Percentiles rank a stretch among this genome's conserved stretches.
Evolutionary conservation across 169 alveolate species (phyloP).

Genomic region (Eimeria sp.): DNA sequence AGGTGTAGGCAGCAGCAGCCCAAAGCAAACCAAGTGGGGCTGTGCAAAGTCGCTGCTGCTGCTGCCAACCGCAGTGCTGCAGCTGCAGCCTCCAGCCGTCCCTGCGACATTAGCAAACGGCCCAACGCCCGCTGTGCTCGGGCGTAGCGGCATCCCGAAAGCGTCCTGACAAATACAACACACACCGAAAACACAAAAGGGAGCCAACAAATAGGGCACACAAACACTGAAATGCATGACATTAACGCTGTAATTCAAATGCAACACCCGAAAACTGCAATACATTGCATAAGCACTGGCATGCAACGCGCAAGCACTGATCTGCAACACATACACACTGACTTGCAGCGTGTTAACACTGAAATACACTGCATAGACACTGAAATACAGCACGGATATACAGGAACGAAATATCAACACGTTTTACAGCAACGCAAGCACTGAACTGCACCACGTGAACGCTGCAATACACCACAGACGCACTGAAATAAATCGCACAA

Average conservation of each 20-base stretch:
- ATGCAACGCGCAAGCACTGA: no score
- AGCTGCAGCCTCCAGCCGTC: slow-evolving; percentile 87
- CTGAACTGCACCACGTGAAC: background rate
- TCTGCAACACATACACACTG: background rate
- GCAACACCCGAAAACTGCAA: background rate
- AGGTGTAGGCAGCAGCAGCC: slow-evolving; percentile 92
- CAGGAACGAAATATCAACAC: no score
- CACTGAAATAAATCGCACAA: no score
- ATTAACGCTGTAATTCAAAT: no score
- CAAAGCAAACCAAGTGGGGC: slow-evolving; percentile 93
- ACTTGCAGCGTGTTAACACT: background rate
- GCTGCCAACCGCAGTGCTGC: slow-evolving; percentile 92
- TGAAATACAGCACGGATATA: background rate
- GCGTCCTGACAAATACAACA: slow-evolving; percentile 87
- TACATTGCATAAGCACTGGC: background rate
- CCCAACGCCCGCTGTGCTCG: slow-evolving; percentile 96
- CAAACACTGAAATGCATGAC: background rate
- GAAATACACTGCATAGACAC: background rate
- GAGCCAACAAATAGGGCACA: background rate
- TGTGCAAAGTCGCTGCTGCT: slow-evolving; percentile 91
- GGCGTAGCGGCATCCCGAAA: slow-evolving; percentile 91
- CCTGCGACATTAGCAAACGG: slow-evolving; percentile 84
- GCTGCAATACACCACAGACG: no score
- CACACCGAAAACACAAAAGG: background rate
- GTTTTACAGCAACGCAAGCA: background rate